These are phyloP conservation scores for Suillus discolor DNA, from an alignment of 768 basidiomycete species.

Conservation along the genomic window DNA sequence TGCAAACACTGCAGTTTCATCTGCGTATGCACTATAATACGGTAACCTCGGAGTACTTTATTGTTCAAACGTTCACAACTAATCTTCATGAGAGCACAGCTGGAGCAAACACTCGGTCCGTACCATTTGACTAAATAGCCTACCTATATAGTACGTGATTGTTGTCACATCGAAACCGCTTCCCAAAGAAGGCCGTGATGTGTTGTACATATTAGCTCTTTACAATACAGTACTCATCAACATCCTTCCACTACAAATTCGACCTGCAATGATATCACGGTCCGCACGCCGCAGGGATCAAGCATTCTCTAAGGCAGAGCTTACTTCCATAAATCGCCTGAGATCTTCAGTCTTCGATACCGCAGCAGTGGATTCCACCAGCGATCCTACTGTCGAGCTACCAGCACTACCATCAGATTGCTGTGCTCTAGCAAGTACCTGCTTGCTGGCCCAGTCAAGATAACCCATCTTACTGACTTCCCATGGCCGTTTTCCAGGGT, in stretches of 20 bases:
- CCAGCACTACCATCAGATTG: constrained; percentile 19
- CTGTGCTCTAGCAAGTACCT: constrained; percentile 44
- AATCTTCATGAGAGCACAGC: background rate
- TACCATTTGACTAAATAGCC: background rate
- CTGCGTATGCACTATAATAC: no score
- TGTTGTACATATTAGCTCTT: background rate
- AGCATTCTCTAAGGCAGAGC: background rate
- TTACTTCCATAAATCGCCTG: constrained; percentile 18
- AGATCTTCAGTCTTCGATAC: constrained; percentile 25
- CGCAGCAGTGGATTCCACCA: constrained; percentile 20
- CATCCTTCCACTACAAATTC: background rate
- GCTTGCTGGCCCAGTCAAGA: constrained; percentile 71
- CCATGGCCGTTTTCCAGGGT: constrained; percentile 76
- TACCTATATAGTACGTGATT: no score
- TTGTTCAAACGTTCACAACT: no score
- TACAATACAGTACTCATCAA: background rate
- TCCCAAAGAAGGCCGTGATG: background rate
- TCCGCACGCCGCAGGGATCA: no score
- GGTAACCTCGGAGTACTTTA: no score
- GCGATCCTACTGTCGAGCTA: constrained; percentile 24
- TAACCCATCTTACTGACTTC: constrained; percentile 77
- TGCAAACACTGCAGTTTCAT: no score
- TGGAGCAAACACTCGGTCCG: background rate
- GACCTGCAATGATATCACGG: background rate
- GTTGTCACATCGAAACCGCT: background rate